A percentile compares a stretch with the other conserved stretches of the same genome.
These are phyloP conservation scores for Phaeosphaeriaceae sp. DNA, from an alignment of 2,329 filamentous ascomycete species.

Conservation along the genomic window DNA sequence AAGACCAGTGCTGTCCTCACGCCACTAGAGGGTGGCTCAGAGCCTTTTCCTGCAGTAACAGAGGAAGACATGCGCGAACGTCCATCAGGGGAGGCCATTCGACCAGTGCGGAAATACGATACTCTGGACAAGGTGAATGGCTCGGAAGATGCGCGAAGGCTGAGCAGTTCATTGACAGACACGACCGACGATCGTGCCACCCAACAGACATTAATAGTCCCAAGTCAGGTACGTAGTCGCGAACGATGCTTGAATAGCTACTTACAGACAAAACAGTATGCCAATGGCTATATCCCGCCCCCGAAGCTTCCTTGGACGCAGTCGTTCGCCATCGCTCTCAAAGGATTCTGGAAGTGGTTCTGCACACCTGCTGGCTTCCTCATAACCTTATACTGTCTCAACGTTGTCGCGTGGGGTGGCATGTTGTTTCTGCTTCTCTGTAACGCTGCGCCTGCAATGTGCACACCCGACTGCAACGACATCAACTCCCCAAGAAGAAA, in stretches of 20 bases:
- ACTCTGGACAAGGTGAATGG: constrained; percentile 16
- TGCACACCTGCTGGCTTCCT: constrained; percentile 78
- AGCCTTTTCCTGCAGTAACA: constrained; percentile 40
- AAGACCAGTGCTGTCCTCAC: constrained; percentile 6
- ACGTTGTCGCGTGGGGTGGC: constrained; percentile 86
- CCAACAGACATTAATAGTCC: constrained; percentile 17
- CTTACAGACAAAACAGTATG: constrained; percentile 26
- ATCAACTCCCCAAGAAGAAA: constrained; percentile 78
- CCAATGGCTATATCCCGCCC: constrained; percentile 52
- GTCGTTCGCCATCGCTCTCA: constrained; percentile 64
- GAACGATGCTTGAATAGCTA: background rate
- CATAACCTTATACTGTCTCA: constrained; percentile 79
- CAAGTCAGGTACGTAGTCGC: constrained; percentile 24
- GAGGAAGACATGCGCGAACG: constrained; percentile 30
- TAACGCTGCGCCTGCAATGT: constrained; percentile 77
- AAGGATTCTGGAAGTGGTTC: constrained; percentile 75
- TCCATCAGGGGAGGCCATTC: constrained; percentile 11
- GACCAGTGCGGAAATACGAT: constrained; percentile 6
- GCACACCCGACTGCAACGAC: constrained; percentile 71
- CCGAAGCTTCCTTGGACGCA: constrained; percentile 62
- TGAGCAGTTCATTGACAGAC: constrained; percentile 27
- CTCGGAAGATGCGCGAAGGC: constrained; percentile 15
- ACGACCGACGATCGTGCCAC: constrained; percentile 17
- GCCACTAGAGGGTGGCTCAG: constrained; percentile 17
- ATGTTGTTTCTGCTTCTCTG: constrained; percentile 88